Percentiles rank a stretch among this genome's conserved stretches.
Conservation (phyloP, 169 alveolate genomes). For the Cryptosporidium muris region DNA sequence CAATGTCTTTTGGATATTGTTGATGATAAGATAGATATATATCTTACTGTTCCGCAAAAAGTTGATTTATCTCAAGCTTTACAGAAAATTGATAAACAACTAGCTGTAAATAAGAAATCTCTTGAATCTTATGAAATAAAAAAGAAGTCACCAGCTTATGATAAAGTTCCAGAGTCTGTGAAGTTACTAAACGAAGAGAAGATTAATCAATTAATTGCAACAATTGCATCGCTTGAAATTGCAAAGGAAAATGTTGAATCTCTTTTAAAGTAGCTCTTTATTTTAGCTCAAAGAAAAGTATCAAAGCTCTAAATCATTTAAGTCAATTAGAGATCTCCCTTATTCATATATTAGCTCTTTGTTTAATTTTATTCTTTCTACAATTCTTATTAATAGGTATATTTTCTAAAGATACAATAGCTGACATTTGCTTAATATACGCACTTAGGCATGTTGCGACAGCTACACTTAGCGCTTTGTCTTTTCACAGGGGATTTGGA, state of each 20-base stretch:
- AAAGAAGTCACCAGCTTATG: slow-evolving; percentile 46
- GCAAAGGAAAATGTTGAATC: slow-evolving; percentile 35
- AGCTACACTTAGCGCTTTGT: background rate
- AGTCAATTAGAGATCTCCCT: background rate
- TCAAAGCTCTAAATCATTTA: background rate
- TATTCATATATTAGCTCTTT: too few species aligned
- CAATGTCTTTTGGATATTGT: slow-evolving; percentile 67
- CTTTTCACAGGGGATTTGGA: too few species aligned
- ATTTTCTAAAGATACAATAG: background rate
- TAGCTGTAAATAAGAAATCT: slow-evolving; percentile 79
- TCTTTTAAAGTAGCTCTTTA: background rate
- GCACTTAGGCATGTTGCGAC: slow-evolving; percentile 1
- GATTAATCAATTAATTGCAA: slow-evolving; percentile 75
- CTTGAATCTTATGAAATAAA: slow-evolving; percentile 81
- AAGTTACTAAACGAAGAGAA: slow-evolving; percentile 80
- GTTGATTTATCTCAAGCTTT: slow-evolving; percentile 74
- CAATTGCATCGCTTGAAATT: slow-evolving; percentile 17
- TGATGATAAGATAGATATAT: slow-evolving; percentile 75
- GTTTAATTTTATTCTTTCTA: too few species aligned
- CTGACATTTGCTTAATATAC: background rate
- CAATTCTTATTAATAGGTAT: too few species aligned
- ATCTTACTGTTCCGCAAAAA: slow-evolving; percentile 73
- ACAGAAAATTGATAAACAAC: slow-evolving; percentile 75
- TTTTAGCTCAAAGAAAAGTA: background rate
- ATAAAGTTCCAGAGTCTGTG: slow-evolving; percentile 84